These are phyloP conservation scores for Eimeria sp. DNA, from an alignment of 169 alveolate genomes.

Conservation along the genomic window DNA sequence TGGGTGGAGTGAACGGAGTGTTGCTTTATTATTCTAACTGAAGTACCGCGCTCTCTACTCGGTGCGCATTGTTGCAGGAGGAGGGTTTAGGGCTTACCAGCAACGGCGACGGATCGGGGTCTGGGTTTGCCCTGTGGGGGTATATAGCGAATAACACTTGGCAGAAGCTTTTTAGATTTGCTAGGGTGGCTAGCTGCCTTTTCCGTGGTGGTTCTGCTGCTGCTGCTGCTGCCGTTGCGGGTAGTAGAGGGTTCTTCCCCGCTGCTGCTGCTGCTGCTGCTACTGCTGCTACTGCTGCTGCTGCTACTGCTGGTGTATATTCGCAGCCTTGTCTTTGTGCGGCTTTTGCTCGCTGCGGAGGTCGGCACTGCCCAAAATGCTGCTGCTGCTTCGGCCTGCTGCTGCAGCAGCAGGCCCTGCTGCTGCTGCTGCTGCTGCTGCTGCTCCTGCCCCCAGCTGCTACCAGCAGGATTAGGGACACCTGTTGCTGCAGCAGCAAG, in stretches of 20 bases:
- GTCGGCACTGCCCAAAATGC: conserved; percentile 34
- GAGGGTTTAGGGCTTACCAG: conserved; percentile 49
- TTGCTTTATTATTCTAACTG: background rate
- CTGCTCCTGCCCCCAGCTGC: conserved; percentile 27
- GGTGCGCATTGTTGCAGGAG: background rate
- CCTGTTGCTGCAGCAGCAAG: conserved; percentile 39
- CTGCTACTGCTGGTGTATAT: too few species aligned
- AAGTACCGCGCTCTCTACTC: background rate
- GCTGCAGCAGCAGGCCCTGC: conserved; percentile 33
- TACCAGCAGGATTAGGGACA: background rate
- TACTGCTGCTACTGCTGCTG: conserved; percentile 16
- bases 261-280: background rate
- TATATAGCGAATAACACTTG: conserved; percentile 77
- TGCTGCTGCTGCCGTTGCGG: conserved; percentile 22
- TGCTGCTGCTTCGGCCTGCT: conserved; percentile 68
- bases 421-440: background rate
- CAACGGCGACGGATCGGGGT: conserved; percentile 83
- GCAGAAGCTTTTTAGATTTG: conserved; percentile 65
- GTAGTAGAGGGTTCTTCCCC: background rate
- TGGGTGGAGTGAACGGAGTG: too few species aligned
- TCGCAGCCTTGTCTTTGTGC: too few species aligned
- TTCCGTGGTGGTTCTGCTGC: too few species aligned
- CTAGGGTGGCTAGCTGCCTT: conserved; percentile 20
- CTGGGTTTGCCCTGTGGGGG: conserved; percentile 83
- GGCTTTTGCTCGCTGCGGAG: conserved; percentile 12